Evolutionary conservation across 345 rosid species (phyloP).

Genomic region (Lepidium aucheri): DNA sequence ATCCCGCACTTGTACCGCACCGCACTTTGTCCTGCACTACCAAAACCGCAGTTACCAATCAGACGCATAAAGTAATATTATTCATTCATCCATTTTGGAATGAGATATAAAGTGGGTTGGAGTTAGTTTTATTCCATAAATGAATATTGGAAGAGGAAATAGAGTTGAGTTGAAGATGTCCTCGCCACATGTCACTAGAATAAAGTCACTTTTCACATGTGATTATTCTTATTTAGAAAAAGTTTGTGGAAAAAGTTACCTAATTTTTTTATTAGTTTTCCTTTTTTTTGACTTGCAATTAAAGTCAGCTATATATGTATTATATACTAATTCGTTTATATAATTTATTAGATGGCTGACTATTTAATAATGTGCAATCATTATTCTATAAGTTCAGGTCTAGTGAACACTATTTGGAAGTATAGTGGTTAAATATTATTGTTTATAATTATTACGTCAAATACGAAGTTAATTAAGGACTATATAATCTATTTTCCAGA

Average conservation of each 20-base stretch:
- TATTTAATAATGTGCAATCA: background rate
- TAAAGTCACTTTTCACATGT: too few relatives aligned
- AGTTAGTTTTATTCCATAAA: too few relatives aligned
- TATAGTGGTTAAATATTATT: background rate
- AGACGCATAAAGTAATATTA: too few relatives aligned
- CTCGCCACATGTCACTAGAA: too few relatives aligned
- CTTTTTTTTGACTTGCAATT: background rate
- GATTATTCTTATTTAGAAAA: background rate
- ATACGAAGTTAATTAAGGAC: background rate
- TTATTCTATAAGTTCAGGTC: conserved; percentile 17
- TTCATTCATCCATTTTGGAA: too few relatives aligned
- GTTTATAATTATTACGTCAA: background rate
- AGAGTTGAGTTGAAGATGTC: too few relatives aligned
- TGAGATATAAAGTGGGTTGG: too few relatives aligned
- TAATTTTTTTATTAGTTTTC: background rate
- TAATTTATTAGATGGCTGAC: background rate
- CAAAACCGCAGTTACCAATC: too few relatives aligned
- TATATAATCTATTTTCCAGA: background rate
- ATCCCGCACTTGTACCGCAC: too few relatives aligned
- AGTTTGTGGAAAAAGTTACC: background rate
- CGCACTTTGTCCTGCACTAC: too few relatives aligned
- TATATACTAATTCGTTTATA: background rate
- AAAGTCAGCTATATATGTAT: background rate
- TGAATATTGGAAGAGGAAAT: too few relatives aligned
- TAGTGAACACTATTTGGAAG: conserved; percentile 9